Base-by-base conservation (phyloP, 768 basidiomycete genomes). In the Lactarius pseudohatsudake region DNA sequence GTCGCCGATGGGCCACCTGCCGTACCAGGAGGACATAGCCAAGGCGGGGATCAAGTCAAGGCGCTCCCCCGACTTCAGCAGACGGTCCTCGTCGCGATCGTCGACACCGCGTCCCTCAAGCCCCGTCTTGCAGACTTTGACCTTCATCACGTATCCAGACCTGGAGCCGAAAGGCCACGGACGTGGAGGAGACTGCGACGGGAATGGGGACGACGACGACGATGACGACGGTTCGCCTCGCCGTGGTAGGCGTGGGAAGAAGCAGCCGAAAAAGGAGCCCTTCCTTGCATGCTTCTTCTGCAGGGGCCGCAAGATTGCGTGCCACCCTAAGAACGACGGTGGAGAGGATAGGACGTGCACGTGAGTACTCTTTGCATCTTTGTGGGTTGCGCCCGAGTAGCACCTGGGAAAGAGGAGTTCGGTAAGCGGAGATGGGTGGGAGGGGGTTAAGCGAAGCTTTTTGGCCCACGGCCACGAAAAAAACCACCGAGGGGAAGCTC, bases 251-350 rank as follows among this genome's bases (percentile, higher is more conserved):
- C 70, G 71, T 67, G 66, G 66, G 58, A 67, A 59, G n/a, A 70
- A 70, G 47, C 54, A 64, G 45, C 73, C 75, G n/a, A 76, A 76
- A 72, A 76, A 77, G 71, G 77, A 78, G 32, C 71, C 75, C 22
- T 77, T 76, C 38, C 74, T 79, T n/a, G 78, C 78, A 11, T 79
- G 78, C 67, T 76, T 72, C 65, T 79, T 79, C 72, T 79, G 78
- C 64, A 66, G 78, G 26, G 76, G 76, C 45, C 76, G 78, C 65
- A 79, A 79, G 75, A 79, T 78, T 56, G 78, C 78, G 22, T 79
- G 78, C 67, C 74, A 75, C 36, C 76, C 74, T 20, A 76, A 74
- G 62, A 67, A 71, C 22, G 73, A 74, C 32, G 74, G 68, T 18
- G 69, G 69, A 28, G 71, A 64, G 62, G 76, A 77, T 67, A 72